phyloP scores from a whole-genome alignment of 148 eudicot species.

The Linanthus parryae region DNA sequence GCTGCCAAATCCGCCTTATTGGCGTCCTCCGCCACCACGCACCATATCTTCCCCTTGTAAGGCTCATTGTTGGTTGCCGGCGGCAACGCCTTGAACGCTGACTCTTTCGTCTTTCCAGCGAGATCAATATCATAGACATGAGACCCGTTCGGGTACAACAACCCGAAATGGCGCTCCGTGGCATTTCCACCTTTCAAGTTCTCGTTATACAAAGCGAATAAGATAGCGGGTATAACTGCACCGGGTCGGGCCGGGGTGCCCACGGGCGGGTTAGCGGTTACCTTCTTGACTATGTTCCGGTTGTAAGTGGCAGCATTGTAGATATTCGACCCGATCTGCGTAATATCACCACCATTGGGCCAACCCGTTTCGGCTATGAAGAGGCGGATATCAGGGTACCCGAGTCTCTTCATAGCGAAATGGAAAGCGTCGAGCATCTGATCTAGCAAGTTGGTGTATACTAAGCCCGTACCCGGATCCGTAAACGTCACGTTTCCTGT shows the following conservation, averaged over 20 bases:
- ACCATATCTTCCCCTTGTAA: constrained; percentile 51
- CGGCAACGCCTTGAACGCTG: constrained; percentile 8
- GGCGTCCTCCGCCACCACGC: constrained; percentile 32
- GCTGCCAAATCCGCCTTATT: constrained; percentile 21
- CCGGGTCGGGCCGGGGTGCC: constrained; percentile 77
- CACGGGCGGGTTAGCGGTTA: constrained; percentile 28
- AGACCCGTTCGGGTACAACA: constrained; percentile 30
- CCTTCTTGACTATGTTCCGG: constrained; percentile 37
- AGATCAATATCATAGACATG: constrained; percentile 38
- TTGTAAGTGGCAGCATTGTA: constrained; percentile 66
- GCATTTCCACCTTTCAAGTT: constrained; percentile 47
- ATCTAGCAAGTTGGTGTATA: constrained; percentile 54
- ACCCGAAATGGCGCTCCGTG: constrained; percentile 73
- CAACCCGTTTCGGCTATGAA: constrained; percentile 66
- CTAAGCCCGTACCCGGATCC: constrained; percentile 36
- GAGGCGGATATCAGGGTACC: constrained; percentile 29
- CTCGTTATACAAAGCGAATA: constrained; percentile 59
- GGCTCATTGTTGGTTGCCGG: constrained; percentile 34
- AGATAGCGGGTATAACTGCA: constrained; percentile 35
- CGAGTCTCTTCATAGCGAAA: constrained; percentile 51
- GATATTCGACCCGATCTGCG: constrained; percentile 50
- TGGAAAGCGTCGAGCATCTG: constrained; percentile 61
- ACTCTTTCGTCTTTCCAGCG: constrained; percentile 16
- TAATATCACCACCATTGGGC: constrained; percentile 60
- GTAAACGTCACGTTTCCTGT: constrained; percentile 22